Percentiles rank a stretch among this genome's conserved stretches.
phyloP scores from a whole-genome alignment of 306 rosid species.

The Lathyrus sativus region DNA sequence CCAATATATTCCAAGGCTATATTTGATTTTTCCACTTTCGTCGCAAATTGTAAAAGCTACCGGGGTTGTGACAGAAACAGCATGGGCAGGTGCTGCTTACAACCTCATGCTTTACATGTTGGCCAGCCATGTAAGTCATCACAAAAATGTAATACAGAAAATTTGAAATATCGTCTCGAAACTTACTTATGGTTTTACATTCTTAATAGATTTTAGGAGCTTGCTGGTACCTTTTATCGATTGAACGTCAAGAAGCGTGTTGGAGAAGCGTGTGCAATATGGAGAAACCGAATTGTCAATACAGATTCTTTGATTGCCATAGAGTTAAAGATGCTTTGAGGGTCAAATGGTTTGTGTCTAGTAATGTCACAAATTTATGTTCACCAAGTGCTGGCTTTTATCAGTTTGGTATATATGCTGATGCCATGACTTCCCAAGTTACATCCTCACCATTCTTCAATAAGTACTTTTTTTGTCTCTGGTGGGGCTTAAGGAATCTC shows the following conservation, averaged over 20 bases:
- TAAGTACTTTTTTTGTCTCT: slow-evolving; percentile 69
- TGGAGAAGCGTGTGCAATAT: slow-evolving; percentile 70
- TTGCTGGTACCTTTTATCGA: slow-evolving; percentile 86
- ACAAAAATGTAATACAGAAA: background rate
- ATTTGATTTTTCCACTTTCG: slow-evolving; percentile 84
- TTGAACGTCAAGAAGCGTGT: slow-evolving; percentile 89
- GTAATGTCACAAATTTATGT: slow-evolving; percentile 65
- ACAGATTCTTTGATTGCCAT: slow-evolving; percentile 68
- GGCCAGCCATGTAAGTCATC: slow-evolving; percentile 85
- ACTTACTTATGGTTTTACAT: background rate
- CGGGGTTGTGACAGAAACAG: slow-evolving; percentile 88
- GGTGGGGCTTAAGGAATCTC: slow-evolving; percentile 70
- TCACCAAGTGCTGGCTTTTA: slow-evolving; percentile 52
- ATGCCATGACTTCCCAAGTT: slow-evolving; percentile 64
- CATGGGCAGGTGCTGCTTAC: slow-evolving; percentile 99
- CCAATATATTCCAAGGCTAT: slow-evolving; percentile 81
- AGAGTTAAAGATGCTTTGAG: slow-evolving; percentile 45
- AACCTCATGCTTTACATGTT: slow-evolving; percentile 89
- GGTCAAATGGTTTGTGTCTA: slow-evolving; percentile 60
- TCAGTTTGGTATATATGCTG: slow-evolving; percentile 79
- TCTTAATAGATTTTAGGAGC: slow-evolving; percentile 80
- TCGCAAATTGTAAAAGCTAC: slow-evolving; percentile 82
- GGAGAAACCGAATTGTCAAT: slow-evolving; percentile 49
- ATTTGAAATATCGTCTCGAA: background rate
- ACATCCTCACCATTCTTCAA: slow-evolving; percentile 72